Evolutionary conservation across 2,329 filamentous ascomycete genomes (phyloP).

Genomic region (Pestalotiopsis sp.): DNA sequence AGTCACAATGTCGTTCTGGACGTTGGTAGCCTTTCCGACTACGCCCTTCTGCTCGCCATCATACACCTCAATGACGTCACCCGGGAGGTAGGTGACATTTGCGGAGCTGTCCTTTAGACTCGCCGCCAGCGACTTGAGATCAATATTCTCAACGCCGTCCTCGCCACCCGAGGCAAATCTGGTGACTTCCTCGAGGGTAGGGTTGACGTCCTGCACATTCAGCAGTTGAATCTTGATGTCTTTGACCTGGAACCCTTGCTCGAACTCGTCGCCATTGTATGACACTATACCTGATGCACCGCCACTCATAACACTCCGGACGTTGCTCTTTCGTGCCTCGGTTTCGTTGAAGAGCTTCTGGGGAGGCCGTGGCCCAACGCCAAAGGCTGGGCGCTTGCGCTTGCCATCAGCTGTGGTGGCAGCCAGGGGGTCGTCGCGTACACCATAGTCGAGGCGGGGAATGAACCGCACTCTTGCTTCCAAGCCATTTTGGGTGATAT

Average conservation of each 20-base stretch:
- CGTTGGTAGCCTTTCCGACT: slow-evolving; percentile 79
- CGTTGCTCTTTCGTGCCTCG: slow-evolving; percentile 87
- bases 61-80: slow-evolving; percentile 96
- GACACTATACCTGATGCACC: slow-evolving; percentile 78
- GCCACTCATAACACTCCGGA: slow-evolving; percentile 62
- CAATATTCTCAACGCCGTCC: slow-evolving; percentile 90
- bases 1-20: slow-evolving; percentile 89
- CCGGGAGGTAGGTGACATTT: slow-evolving; percentile 82
- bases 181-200: slow-evolving; percentile 92
- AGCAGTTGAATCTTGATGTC: slow-evolving; percentile 89
- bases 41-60: slow-evolving; percentile 94
- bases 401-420: slow-evolving; percentile 62
- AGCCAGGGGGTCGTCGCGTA: slow-evolving; percentile 69
- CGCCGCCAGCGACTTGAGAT: slow-evolving; percentile 85
- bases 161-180: slow-evolving; percentile 85
- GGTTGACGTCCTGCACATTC: slow-evolving; percentile 86
- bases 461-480: slow-evolving; percentile 87
- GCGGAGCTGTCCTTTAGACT: slow-evolving; percentile 83
- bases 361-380: slow-evolving; percentile 70
- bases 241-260: slow-evolving; percentile 91
- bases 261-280: slow-evolving; percentile 86
- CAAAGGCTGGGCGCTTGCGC: slow-evolving; percentile 66
- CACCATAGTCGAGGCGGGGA: slow-evolving; percentile 86
- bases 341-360: slow-evolving; percentile 90
- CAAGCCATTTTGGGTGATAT: slow-evolving; percentile 89